These are phyloP conservation scores for Porogramme epimiltina DNA, from an alignment of 1,284 basidiomycete species.

Conservation along the genomic window DNA sequence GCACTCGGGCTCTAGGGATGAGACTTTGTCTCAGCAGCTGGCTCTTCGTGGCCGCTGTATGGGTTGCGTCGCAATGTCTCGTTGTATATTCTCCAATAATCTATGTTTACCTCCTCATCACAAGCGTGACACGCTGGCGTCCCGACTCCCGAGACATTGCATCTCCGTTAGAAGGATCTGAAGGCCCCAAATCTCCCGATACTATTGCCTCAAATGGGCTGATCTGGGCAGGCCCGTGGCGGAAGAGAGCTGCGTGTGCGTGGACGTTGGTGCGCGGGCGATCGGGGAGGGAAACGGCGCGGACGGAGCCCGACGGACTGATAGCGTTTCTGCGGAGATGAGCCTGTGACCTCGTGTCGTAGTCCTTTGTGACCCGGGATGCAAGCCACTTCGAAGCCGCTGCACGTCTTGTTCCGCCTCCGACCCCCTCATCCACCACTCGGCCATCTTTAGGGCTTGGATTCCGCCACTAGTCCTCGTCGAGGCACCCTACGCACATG, in stretches of 20 bases:
- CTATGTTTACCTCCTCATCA: not conserved
- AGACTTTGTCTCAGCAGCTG: slow-evolving; percentile 40
- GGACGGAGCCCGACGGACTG: slow-evolving; percentile 1
- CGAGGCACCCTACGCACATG: slow-evolving; percentile 39
- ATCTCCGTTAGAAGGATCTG: too few species aligned
- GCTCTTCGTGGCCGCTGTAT: slow-evolving; percentile 67
- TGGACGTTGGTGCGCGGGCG: too few species aligned
- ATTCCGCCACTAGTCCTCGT: not conserved
- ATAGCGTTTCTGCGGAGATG: slow-evolving; percentile 9
- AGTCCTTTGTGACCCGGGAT: not conserved
- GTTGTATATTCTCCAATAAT: slow-evolving; percentile 62
- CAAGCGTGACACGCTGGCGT: not conserved
- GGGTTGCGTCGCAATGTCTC: slow-evolving; percentile 83
- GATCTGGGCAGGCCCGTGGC: too few species aligned
- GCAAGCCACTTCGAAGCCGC: not conserved
- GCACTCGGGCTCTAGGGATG: slow-evolving; percentile 46
- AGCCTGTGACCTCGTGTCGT: slow-evolving; percentile 4
- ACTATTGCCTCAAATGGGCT: too few species aligned
- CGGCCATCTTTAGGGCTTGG: not conserved
- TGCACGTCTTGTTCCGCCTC: too few species aligned
- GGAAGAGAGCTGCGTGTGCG: too few species aligned
- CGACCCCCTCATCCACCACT: too few species aligned
- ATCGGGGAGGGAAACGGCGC: too few species aligned
- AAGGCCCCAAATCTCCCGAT: too few species aligned
- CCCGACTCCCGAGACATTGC: too few species aligned